Base-by-base conservation (phyloP, 805 yeast species). In the Starmerella roubikii region DNA sequence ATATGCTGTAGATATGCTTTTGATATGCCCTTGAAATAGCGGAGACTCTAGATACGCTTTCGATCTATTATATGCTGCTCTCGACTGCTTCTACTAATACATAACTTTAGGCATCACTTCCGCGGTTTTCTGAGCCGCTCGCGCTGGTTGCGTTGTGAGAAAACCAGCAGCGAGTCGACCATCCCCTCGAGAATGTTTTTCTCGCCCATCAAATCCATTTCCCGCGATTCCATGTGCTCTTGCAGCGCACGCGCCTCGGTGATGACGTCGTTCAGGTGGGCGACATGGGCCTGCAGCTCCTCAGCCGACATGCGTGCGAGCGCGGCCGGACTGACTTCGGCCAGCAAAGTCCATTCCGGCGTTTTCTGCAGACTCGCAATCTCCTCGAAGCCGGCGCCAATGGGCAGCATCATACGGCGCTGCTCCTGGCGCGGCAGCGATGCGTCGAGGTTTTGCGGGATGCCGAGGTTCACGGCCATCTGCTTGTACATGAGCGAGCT, bases 91-190 rank as follows among this genome's bases (percentile, higher is more conserved):
- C n/a, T n/a, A n/a, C n/a, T n/a, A n/a, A n/a, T n/a, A n/a, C n/a
- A n/a, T n/a, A n/a, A n/a, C n/a, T n/a, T n/a, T n/a, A n/a, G n/a
- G n/a, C n/a, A n/a, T n/a, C n/a, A n/a, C n/a, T n/a, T n/a, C n/a
- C n/a, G n/a, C n/a, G n/a, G n/a, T n/a, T n/a, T n/a, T n/a, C n/a
- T n/a, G 20, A 42, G 32, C 18, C 35, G 30, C 35, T 51, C 48
- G 15, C 54, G 54, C 37, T 50, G 50, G 34, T 44, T 47, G 22
- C 50, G 46, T 25, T 91, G 95, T 6, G 94, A 80, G 55, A 86
- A 85, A 7, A 94, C 96, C 13, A 86, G 81, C 49, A 86, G 62
- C 51, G 83, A 85, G 54, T 84, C 94, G 30, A 91, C 85, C 48
- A 91, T 93, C 2, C 78, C 69, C 50, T 88, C 94, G 54, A 78